Percentiles rank a stretch among this genome's conserved stretches.
Evolutionary conservation across 1,284 basidiomycete genomes (phyloP).

Genomic region (Lentinula novae-zelandiae): DNA sequence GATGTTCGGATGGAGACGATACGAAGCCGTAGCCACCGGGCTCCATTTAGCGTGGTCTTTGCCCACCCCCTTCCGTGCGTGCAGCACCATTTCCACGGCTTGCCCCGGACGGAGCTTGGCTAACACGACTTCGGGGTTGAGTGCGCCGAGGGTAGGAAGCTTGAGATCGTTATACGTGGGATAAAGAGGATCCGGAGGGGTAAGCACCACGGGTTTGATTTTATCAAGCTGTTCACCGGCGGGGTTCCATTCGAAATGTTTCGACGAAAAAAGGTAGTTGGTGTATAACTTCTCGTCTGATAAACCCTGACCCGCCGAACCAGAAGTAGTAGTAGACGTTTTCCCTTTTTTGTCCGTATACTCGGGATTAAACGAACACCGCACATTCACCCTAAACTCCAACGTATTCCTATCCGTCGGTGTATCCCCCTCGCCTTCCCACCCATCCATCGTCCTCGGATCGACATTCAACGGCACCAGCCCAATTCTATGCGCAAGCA

Average conservation of each 20-base stretch:
- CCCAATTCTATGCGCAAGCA: slow-evolving; percentile 88
- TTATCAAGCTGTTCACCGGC: slow-evolving; percentile 82
- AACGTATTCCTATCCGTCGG: slow-evolving; percentile 83
- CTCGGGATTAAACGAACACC: slow-evolving; percentile 62
- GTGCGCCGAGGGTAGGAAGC: slow-evolving; percentile 41
- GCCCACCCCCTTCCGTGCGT: slow-evolving; percentile 93
- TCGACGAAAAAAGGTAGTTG: slow-evolving; percentile 75
- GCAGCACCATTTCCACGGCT: slow-evolving; percentile 80
- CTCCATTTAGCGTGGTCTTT: slow-evolving; percentile 98
- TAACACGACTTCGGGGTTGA: slow-evolving; percentile 85
- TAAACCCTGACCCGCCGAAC: slow-evolving; percentile 42
- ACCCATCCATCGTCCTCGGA: slow-evolving; percentile 60
- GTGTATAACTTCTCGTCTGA: slow-evolving; percentile 62
- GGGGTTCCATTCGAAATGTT: slow-evolving; percentile 79
- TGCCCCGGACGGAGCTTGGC: slow-evolving; percentile 95
- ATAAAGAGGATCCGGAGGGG: too few species aligned
- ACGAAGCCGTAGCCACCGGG: slow-evolving; percentile 96
- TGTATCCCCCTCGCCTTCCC: slow-evolving; percentile 25
- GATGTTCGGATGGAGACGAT: slow-evolving; percentile 89
- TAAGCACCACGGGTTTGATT: slow-evolving; percentile 17
- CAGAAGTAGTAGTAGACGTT: slow-evolving; percentile 35
- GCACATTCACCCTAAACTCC: slow-evolving; percentile 78
- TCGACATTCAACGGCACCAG: slow-evolving; percentile 89
- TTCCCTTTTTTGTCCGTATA: slow-evolving; percentile 39
- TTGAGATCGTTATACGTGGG: too few species aligned